phyloP scores from a whole-genome alignment of 23 red algal species.

The Gracilaria gracilis region DNA sequence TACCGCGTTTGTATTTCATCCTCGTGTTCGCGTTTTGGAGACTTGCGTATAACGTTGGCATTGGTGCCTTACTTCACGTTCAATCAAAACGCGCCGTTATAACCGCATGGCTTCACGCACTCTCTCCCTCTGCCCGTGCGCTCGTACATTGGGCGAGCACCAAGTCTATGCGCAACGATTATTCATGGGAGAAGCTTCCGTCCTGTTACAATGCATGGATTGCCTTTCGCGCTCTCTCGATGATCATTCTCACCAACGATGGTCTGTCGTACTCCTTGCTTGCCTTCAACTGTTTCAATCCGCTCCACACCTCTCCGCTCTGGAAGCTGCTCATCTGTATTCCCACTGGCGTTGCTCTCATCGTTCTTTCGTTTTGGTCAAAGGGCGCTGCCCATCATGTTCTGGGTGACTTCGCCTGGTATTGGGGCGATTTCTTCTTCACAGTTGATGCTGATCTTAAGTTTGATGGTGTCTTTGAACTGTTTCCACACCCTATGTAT shows the following conservation, averaged over 20 bases:
- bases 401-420: constrained; percentile 98
- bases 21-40: constrained; percentile 89
- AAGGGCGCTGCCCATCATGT: constrained; percentile 87
- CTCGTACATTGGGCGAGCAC: constrained; percentile 50
- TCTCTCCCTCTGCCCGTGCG: constrained; percentile 43
- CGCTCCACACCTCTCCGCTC: constrained; percentile 29
- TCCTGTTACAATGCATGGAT: constrained; percentile 90
- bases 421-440: constrained; percentile 99
- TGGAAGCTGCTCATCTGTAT: constrained; percentile 44
- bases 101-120: constrained; percentile 54
- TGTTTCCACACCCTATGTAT: constrained; percentile 99
- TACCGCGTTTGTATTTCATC: constrained; percentile 72
- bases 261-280: constrained; percentile 88
- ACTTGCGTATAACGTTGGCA: constrained; percentile 85
- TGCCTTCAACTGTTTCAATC: constrained; percentile 70
- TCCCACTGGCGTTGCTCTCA: constrained; percentile 54
- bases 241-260: constrained; percentile 96
- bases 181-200: constrained; percentile 61
- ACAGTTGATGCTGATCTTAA: constrained; percentile 84
- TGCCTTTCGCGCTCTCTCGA: constrained; percentile 84
- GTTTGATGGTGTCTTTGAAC: constrained; percentile 93
- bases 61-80: constrained; percentile 72
- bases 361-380: constrained; percentile 81
- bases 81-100: constrained; percentile 66
- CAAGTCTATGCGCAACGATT: constrained; percentile 29